Percentiles rank a stretch among this genome's conserved stretches.
Evolutionary conservation across 176 grass and related monocot species (phyloP).

Genomic region (Rhynchospora pubera): DNA sequence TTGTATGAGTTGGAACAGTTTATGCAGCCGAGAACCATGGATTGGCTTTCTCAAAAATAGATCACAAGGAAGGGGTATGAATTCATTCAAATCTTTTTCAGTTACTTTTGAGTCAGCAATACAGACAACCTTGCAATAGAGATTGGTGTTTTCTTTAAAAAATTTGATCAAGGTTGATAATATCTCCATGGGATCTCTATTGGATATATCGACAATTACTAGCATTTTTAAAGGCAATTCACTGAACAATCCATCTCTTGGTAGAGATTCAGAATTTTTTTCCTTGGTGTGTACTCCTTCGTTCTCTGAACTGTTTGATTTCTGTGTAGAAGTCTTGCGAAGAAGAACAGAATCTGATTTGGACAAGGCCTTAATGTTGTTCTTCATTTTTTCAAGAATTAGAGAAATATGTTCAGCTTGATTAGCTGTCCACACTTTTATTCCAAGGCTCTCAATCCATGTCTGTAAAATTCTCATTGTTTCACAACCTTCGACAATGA

Average conservation of each 20-base stretch:
- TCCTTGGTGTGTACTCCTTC: conserved; percentile 35
- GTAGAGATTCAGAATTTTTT: conserved; percentile 22
- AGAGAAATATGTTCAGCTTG: conserved; percentile 25
- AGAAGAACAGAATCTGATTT: conserved; percentile 18
- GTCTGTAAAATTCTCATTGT: conserved; percentile 50
- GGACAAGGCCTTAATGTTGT: background rate
- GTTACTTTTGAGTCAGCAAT: conserved; percentile 34
- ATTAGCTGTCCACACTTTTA: conserved; percentile 45
- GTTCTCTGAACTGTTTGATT: background rate
- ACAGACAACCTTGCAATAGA: conserved; percentile 39
- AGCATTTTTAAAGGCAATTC: conserved; percentile 26
- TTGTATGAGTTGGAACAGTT: conserved; percentile 27
- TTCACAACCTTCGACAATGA: conserved; percentile 50
- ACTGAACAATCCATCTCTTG: conserved; percentile 10
- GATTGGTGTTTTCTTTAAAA: conserved; percentile 6
- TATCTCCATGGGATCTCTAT: conserved; percentile 12
- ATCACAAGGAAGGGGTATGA: conserved; percentile 23
- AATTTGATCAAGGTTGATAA: conserved; percentile 10
- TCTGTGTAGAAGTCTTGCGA: conserved; percentile 1
- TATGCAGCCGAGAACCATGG: conserved; percentile 48
- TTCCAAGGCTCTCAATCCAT: conserved; percentile 61
- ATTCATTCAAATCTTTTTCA: conserved; percentile 26
- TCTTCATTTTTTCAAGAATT: conserved; percentile 33
- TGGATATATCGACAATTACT: conserved; percentile 35
- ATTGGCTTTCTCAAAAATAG: conserved; percentile 53